phyloP scores from a whole-genome alignment of 495 filamentous ascomycete species.

The Penicillium chermesinum region DNA sequence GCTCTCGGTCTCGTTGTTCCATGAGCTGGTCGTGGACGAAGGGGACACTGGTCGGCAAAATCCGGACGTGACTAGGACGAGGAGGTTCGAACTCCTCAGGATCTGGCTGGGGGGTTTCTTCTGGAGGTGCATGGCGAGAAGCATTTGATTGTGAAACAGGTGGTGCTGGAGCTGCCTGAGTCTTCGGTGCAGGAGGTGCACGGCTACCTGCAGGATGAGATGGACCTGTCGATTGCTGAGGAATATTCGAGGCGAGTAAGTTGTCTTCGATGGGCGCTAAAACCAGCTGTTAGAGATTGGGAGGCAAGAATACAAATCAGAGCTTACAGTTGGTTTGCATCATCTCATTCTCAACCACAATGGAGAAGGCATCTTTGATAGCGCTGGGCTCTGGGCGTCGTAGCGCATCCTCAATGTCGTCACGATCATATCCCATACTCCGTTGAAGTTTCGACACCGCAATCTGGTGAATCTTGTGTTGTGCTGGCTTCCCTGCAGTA shows the following conservation, averaged over 20 bases:
- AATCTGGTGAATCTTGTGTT: constrained; percentile 83
- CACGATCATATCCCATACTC: constrained; percentile 94
- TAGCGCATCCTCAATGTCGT: constrained; percentile 91
- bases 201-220: constrained; percentile 18
- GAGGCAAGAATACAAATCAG: neutral
- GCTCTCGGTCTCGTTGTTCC: constrained; percentile 56
- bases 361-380: constrained; percentile 98
- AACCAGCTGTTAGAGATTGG: constrained; percentile 10
- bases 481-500: constrained; percentile 70
- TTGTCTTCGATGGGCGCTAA: constrained; percentile 42
- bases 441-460: constrained; percentile 93
- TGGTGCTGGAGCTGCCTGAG: constrained; percentile 15
- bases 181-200: constrained; percentile 15
- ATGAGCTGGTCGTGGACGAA: constrained; percentile 87
- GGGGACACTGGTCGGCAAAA: constrained; percentile 84
- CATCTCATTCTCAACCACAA: constrained; percentile 94
- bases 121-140: constrained; percentile 23
- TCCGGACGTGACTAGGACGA: constrained; percentile 72
- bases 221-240: constrained; percentile 19
- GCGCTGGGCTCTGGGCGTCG: constrained; percentile 89
- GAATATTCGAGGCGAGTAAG: constrained; percentile 26
- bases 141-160: constrained; percentile 18
- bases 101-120: constrained; percentile 25
- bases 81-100: constrained; percentile 25
- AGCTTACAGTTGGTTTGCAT: constrained; percentile 85